Base-by-base conservation (phyloP, 208 protist genomes). In the Acanthamoeba castellanii region DNA sequence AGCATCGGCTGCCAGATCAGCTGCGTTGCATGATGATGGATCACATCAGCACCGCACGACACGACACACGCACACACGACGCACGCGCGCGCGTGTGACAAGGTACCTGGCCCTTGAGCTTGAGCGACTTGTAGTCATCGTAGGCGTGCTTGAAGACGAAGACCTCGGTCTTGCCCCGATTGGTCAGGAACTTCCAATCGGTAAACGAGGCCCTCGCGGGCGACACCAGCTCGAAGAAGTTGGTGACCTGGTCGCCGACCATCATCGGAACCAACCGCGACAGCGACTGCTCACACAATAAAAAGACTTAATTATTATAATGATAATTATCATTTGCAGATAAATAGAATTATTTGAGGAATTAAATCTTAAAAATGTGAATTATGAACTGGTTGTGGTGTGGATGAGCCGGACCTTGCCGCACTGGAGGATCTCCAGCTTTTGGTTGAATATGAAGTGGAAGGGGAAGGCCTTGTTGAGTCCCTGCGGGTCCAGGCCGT, bases 381-480 rank as follows among this genome's bases (percentile, higher is more conserved):
- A 37, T 37, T 37, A 2, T 37, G 37, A 2, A 37, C 37, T 2
- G 2, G n/a, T n/a, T 37, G 37, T 37, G 37, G 37, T 37, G 37
- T 37, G n/a, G n/a, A 14, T 13, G 70, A 42, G 70, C 3, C 6
- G n/a, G n/a, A 94, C 90, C 90, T 82, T 76, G 42, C 90, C 90
- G 50, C 45, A 59, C 50, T 94, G 90, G 13, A 94, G 45, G 42
- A 94, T 50, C 47, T 94, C 91, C 6, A 94, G 91, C 50, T 84
- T 94, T 68, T 94, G 30, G 70, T 94, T 94, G 74, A 94, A 94
- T 6, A 94, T 84, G 72, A 94, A 72, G 74, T 94, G 91, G 37
- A 94, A 94, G 14, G 91, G 91, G 37, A 94, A 94, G 18, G 91
- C 91, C 25, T 94, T 84, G 91, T 94, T 50, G n/a, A 94, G 74